Conservation (phyloP, 129 eudicot genomes). For the Helianthus annuus region DNA sequence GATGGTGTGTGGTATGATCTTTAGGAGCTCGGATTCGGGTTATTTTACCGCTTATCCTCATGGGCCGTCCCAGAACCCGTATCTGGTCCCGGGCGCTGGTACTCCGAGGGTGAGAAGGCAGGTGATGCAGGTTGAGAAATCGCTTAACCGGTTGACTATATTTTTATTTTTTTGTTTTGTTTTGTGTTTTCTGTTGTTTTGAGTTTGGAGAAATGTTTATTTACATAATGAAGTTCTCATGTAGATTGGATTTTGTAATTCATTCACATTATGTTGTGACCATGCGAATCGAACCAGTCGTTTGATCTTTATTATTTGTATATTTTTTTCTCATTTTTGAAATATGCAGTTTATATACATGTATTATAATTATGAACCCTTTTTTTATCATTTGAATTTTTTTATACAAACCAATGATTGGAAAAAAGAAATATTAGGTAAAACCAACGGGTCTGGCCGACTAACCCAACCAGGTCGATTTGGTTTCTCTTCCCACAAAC, state of each 20-base stretch:
- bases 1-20: constrained; percentile 63
- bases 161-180: constrained; percentile 71
- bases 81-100: constrained; percentile 29
- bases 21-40: constrained; percentile 45
- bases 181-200: constrained; percentile 79
- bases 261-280: too few relatives aligned
- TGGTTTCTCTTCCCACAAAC: neutral
- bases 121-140: constrained; percentile 71
- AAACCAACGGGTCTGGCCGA: too few relatives aligned
- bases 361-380: too few relatives aligned
- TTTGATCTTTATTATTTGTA: too few relatives aligned
- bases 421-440: too few relatives aligned
- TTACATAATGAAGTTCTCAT: neutral
- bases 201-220: constrained; percentile 29
- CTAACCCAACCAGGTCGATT: neutral
- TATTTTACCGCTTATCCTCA: constrained; percentile 43
- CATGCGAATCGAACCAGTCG: neutral
- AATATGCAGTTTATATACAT: too few relatives aligned
- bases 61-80: constrained; percentile 33
- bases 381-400: too few relatives aligned
- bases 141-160: constrained; percentile 69
- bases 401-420: too few relatives aligned
- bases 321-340: too few relatives aligned
- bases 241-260: constrained; percentile 4
- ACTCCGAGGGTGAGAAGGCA: constrained; percentile 77